Evolutionary conservation across 2,329 filamentous ascomycete genomes (phyloP), one percentile per base, ranked within the genome.

Genomic region (Lomentospora prolificans): DNA sequence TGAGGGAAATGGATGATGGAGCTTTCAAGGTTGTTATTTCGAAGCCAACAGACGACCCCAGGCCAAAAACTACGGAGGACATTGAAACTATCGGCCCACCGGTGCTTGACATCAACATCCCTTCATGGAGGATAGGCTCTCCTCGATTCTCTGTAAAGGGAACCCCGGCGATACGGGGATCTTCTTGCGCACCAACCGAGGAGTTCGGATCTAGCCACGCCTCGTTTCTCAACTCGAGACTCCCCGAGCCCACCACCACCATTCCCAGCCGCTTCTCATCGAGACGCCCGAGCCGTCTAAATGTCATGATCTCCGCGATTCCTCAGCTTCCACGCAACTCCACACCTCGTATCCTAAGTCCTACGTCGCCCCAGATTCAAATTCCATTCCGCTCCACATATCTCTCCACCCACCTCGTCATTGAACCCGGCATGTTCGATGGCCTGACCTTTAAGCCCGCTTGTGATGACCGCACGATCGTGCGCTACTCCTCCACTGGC

Each of bases 1-100:
- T 72, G 54, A 75, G 75, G 59, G 77, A 76, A 61, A 74, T 76
- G 19, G 84, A 86, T 58, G 76, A 77, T 3, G 86, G 85, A 31
- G 86, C 83, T 57, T 85, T 94, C 69, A 90, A 87, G 66, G 84
- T 95, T 36, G 79, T 92, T 58, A 92, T 95, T 63, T 86, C 90
- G 53, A 80, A 88, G 59, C 81, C 87, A 8, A 76, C 78, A 25
- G 78, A 81, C 48, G 80, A 81, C 28, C 64, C 68, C 41, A 78
- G 81, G 54, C 80, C 84, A 25, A 86, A 79, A 65, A 86, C 83
- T 4, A 77, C 81, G 59, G 82, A 86, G 64, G 80, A 81, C 62
- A 58, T 78, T 46, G 71, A 75, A 61, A 60, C 66, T 10, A 62
- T 69, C 17, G 65, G 67, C 41, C 69, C 75, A 39, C 83, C 81